These are phyloP conservation scores for Zelonia costaricensis DNA, from an alignment of 208 protist species.

Conservation along the genomic window DNA sequence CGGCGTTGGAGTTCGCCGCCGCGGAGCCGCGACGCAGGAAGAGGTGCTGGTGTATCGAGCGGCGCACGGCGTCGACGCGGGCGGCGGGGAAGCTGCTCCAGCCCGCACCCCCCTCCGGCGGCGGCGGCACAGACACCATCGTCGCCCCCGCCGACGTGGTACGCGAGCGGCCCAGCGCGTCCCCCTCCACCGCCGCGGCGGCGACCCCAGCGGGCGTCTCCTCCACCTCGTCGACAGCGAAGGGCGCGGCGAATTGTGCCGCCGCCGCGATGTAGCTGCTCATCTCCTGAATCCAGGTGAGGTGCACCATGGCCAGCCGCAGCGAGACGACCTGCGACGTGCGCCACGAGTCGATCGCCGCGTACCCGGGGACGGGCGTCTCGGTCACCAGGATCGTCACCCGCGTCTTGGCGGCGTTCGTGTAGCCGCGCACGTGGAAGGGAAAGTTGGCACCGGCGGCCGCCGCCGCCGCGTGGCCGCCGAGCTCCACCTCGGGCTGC, in stretches of 20 bases:
- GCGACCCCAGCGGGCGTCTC: conserved; percentile 4
- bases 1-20: background rate
- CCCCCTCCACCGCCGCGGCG: conserved; percentile 2
- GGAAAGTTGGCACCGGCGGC: conserved; percentile 17
- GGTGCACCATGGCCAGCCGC: conserved; percentile 45
- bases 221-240: conserved; percentile 1
- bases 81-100: background rate
- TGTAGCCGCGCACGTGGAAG: conserved; percentile 68
- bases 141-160: background rate
- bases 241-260: background rate
- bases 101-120: background rate
- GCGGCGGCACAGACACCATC: background rate
- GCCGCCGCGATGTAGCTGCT: conserved; percentile 5
- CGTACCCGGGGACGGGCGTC: conserved; percentile 42
- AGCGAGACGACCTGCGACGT: conserved; percentile 38
- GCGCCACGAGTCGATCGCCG: conserved; percentile 45
- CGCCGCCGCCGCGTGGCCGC: conserved; percentile 1
- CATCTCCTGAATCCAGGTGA: conserved; percentile 40
- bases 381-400: conserved; percentile 68
- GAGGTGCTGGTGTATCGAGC: too few species aligned
- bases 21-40: background rate
- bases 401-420: conserved; percentile 52
- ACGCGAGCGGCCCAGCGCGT: background rate
- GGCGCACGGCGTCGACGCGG: too few species aligned
- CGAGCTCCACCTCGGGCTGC: conserved; percentile 2